Conservation (phyloP, 2,329 filamentous ascomycete genomes). For the Epichloe uncinata region DNA sequence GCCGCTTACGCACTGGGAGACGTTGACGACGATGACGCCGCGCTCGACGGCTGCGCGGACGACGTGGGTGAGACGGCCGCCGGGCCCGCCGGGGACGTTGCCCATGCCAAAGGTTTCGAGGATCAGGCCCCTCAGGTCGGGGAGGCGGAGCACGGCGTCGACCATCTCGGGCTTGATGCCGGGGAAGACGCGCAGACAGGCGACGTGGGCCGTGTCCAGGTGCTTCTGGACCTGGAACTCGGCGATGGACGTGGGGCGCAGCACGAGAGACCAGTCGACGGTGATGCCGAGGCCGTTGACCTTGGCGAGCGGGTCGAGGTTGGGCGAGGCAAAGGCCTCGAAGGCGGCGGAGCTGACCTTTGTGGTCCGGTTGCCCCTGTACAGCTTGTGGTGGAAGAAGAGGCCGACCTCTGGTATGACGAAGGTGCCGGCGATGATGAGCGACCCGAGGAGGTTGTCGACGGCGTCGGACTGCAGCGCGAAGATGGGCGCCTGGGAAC, state of each 20-base stretch:
- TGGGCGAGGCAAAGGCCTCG: slow-evolving; percentile 80
- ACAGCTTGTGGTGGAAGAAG: slow-evolving; percentile 86
- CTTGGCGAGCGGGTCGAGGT: slow-evolving; percentile 65
- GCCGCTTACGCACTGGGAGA: slow-evolving; percentile 75
- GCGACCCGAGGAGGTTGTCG: slow-evolving; percentile 75
- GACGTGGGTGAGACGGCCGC: slow-evolving; percentile 66
- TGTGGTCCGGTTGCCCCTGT: slow-evolving; percentile 75
- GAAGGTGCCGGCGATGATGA: slow-evolving; percentile 85
- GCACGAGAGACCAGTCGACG: slow-evolving; percentile 67
- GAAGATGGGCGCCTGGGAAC: slow-evolving; percentile 74
- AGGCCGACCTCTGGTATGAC: slow-evolving; percentile 87
- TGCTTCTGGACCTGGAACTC: slow-evolving; percentile 64
- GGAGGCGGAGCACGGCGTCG: slow-evolving; percentile 66
- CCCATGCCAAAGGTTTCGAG: slow-evolving; percentile 90
- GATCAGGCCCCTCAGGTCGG: slow-evolving; percentile 68
- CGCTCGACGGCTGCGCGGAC: slow-evolving; percentile 64
- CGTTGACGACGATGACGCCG: slow-evolving; percentile 77
- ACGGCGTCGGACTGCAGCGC: slow-evolving; percentile 83
- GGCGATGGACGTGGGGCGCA: slow-evolving; percentile 59
- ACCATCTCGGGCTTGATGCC: slow-evolving; percentile 92
- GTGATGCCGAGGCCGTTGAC: slow-evolving; percentile 71
- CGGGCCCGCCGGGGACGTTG: slow-evolving; percentile 72
- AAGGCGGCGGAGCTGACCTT: slow-evolving; percentile 82
- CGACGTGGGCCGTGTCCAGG: slow-evolving; percentile 77
- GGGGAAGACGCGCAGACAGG: slow-evolving; percentile 79